Evolutionary conservation across 768 basidiomycete genomes (phyloP).

Genomic region (Chiua virens): DNA sequence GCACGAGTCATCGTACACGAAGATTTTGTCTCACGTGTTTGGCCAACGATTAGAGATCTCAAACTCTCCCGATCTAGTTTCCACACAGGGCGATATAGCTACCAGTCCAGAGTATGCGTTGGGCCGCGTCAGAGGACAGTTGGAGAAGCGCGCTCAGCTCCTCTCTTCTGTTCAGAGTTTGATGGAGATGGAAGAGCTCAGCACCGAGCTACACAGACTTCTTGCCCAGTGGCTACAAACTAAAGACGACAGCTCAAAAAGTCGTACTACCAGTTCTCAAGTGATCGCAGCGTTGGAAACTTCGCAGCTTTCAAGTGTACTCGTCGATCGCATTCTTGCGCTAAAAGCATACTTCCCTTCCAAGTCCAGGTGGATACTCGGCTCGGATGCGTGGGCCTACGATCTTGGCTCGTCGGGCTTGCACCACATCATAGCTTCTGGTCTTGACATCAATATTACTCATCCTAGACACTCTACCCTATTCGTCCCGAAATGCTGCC

Average conservation of each 20-base stretch:
- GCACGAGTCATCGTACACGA: constrained; percentile 90
- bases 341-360: constrained; percentile 63
- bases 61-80: constrained; percentile 77
- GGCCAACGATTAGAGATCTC: constrained; percentile 75
- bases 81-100: constrained; percentile 68
- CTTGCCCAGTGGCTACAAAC: constrained; percentile 79
- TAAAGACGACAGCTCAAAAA: constrained; percentile 69
- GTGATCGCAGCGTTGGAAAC: constrained; percentile 53
- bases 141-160: constrained; percentile 74
- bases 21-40: constrained; percentile 82
- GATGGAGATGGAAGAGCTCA: constrained; percentile 50
- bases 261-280: constrained; percentile 55
- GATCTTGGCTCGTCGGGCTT: constrained; percentile 95
- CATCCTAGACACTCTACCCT: constrained; percentile 90
- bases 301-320: constrained; percentile 37
- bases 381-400: constrained; percentile 97
- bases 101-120: constrained; percentile 95
- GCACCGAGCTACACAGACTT: constrained; percentile 62
- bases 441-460: constrained; percentile 93
- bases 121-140: constrained; percentile 82
- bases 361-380: constrained; percentile 92
- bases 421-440: constrained; percentile 91
- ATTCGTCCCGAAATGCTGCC: constrained; percentile 68
- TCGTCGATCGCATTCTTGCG: constrained; percentile 56
- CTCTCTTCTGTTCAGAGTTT: constrained; percentile 62